These are phyloP conservation scores for Aaosphaeria arxii DNA, from an alignment of 2,329 filamentous ascomycete species.

Conservation along the genomic window DNA sequence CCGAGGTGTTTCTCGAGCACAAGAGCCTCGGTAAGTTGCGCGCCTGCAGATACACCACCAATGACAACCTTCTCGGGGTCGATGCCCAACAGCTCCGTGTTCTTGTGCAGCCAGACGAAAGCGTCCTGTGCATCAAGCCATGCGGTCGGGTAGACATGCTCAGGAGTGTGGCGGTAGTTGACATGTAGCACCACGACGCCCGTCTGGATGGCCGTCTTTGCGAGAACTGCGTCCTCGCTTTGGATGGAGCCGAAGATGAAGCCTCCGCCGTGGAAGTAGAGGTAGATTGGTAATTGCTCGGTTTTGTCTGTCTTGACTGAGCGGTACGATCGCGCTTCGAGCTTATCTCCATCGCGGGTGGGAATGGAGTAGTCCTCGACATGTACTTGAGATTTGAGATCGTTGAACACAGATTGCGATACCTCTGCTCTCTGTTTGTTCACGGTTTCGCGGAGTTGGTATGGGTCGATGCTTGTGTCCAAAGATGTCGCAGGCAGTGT, in stretches of 20 bases:
- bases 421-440: slow-evolving; percentile 20
- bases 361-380: slow-evolving; percentile 29
- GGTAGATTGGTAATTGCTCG: slow-evolving; percentile 47
- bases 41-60: slow-evolving; percentile 51
- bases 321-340: slow-evolving; percentile 50
- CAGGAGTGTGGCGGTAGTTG: slow-evolving; percentile 59
- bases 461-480: slow-evolving; percentile 16
- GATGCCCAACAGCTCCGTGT: slow-evolving; percentile 39
- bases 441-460: slow-evolving; percentile 11
- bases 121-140: slow-evolving; percentile 56
- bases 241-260: slow-evolving; percentile 55
- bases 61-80: slow-evolving; percentile 46
- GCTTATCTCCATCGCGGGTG: slow-evolving; percentile 44
- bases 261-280: slow-evolving; percentile 53
- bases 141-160: slow-evolving; percentile 50
- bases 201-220: slow-evolving; percentile 44
- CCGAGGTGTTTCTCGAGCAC: slow-evolving; percentile 45
- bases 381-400: slow-evolving; percentile 19
- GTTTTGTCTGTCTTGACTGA: slow-evolving; percentile 29
- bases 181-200: slow-evolving; percentile 52
- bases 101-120: slow-evolving; percentile 52
- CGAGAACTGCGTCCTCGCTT: slow-evolving; percentile 54
- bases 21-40: slow-evolving; percentile 49
- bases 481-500: slow-evolving; percentile 20
- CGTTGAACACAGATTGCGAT: slow-evolving; percentile 15